Evolutionary conservation across 345 rosid genomes (phyloP), one percentile per base, ranked within the genome.

Genomic region (Turritis glabra): DNA sequence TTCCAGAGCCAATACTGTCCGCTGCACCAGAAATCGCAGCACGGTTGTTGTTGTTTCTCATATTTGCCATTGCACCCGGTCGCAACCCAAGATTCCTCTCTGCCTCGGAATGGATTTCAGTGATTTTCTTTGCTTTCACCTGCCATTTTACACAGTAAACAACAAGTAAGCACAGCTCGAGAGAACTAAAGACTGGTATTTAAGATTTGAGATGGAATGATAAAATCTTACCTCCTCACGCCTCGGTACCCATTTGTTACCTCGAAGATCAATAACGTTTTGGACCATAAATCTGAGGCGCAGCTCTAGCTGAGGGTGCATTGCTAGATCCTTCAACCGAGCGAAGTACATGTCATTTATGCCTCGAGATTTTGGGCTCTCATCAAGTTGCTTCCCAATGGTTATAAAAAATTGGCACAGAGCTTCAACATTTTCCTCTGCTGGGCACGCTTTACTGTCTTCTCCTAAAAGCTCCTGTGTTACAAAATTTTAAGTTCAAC

Each of bases 41-140:
- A 10, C 74, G 85, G 23, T 56, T 65, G 76, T 88, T 89, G 77
- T 82, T 89, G 55, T 63, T 73, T 64, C 71, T 73, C 63, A 73
- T 73, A 72, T 82, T 80, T 14, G 96, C 93, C 43, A 89, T 85
- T 48, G 96, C 89, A 81, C 98, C 98, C 0, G 96, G 97, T 33
- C 93, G 93, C 62, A 93, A 59, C 53, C 97, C 93, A 18, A 90
- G 96, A 77, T 80, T 90, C 56, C 82, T 90, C 62, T 90, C 96
- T 26, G 97, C 98, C 77, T 93, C 98, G 0, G 97, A 81, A 83
- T 93, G 98, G 66, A 93, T 90, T 80, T 93, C 98, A 7, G 84
- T 88, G 51, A 93, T 90, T 41, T 86, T 93, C 77, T 93, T 93
- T n/a, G 97, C 97, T 81, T 85, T 93, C 56, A 93, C 85, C 98